Evolutionary conservation across 352 stramenopile species (phyloP), one percentile per base, ranked within the genome.

Genomic region (Halophytophthora polymorphica): DNA sequence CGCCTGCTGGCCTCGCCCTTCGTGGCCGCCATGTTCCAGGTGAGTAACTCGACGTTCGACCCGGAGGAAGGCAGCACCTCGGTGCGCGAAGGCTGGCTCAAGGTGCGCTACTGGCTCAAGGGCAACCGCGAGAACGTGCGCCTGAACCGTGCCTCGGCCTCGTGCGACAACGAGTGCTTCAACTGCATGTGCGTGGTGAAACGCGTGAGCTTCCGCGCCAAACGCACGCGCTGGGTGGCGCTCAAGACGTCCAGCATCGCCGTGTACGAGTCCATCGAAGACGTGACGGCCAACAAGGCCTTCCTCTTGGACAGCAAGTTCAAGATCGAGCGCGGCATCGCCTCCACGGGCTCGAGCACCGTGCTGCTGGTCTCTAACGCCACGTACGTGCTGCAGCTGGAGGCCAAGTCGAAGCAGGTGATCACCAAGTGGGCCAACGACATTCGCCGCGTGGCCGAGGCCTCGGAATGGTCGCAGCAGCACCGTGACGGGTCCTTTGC

Each of bases 101-200:
- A 88, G 39, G 81, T 85, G 1, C 81, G 81, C 18, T 81, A 88
- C 47, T 94, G 84, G 84, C 64, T 92, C 48, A 91, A 91, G 45
- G 84, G 84, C 38, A 88, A 90, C 56, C 75, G 83, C 40, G 84
- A 94, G 22, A 90, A 94, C 46, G 81, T 94, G 23, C 84, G 77
- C 13, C 87, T 94, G 45, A 90, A 94, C 42, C 81, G 79, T 13
- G 81, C 73, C 1, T 80, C 80, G 0, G 62, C 75, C 18, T 85
- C 77, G 13, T 94, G 84, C 39, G 84, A 94, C 63, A 94, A 94
- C 36, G 78, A 91, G 53, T 94, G 79, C 56, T 90, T 92, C 57
- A 94, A 94, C 67, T 94, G 84, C 64, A 90, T 92, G 73, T 94
- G 84, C 45, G 79, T 94, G 19, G 72, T 91, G 34, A 94, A 94